Conservation (phyloP, 805 yeast species). For the Saturnispora quitensis region DNA sequence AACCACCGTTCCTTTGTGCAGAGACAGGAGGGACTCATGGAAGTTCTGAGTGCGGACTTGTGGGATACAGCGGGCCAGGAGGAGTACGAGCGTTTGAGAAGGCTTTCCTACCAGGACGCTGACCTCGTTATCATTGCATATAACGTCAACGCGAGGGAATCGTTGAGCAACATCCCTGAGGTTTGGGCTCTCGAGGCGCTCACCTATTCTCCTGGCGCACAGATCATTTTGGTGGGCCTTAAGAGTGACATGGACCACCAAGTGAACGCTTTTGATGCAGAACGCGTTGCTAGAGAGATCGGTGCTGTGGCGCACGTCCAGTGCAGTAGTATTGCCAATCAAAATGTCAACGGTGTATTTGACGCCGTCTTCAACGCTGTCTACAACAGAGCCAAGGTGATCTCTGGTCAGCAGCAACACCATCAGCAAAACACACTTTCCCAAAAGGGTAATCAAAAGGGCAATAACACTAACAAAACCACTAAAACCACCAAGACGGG, state of each 20-base stretch:
- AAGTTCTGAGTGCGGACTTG: slow-evolving; percentile 74
- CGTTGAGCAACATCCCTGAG: slow-evolving; percentile 66
- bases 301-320: slow-evolving; percentile 68
- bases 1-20: slow-evolving; percentile 86
- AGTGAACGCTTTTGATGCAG: slow-evolving; percentile 21
- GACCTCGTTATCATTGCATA: slow-evolving; percentile 71
- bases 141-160: slow-evolving; percentile 50
- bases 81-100: slow-evolving; percentile 82
- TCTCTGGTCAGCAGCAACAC: slow-evolving; percentile 4
- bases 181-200: slow-evolving; percentile 83
- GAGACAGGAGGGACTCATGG: slow-evolving; percentile 76
- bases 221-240: slow-evolving; percentile 73
- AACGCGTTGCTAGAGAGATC: slow-evolving; percentile 30
- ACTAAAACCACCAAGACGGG: not conserved
- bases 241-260: slow-evolving; percentile 55
- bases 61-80: slow-evolving; percentile 98
- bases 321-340: slow-evolving; percentile 68
- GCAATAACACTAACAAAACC: not conserved
- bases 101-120: slow-evolving; percentile 78
- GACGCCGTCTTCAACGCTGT: slow-evolving; percentile 36
- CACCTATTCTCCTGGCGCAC: slow-evolving; percentile 75
- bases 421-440: not conserved
- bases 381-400: slow-evolving; percentile 15
- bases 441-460: not conserved
- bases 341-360: slow-evolving; percentile 61